Percentiles rank a stretch among this genome's conserved stretches.
phyloP scores from a whole-genome alignment of 768 basidiomycete genomes.

The Suillus occidentalis region DNA sequence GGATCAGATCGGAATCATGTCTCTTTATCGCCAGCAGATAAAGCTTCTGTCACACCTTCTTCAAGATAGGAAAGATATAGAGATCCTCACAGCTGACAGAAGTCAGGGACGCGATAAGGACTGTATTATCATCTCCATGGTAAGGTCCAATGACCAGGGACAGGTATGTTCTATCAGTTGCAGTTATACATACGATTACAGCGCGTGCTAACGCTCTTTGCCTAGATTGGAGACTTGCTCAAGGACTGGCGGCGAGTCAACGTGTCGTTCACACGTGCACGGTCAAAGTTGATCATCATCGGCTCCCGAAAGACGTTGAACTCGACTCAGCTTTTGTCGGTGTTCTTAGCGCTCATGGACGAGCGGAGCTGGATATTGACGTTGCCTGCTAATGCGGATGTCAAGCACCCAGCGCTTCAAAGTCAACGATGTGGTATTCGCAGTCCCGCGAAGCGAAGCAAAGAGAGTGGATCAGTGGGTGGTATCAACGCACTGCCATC shows the following conservation, averaged over 20 bases:
- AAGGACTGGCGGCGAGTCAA: slow-evolving; percentile 97
- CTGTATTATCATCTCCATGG: slow-evolving; percentile 90
- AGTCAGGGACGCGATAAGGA: slow-evolving; percentile 97
- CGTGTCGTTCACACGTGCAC: slow-evolving; percentile 93
- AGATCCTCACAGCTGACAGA: slow-evolving; percentile 89
- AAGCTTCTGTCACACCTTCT: slow-evolving; percentile 79
- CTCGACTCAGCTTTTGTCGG: slow-evolving; percentile 55
- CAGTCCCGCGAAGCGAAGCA: slow-evolving; percentile 11
- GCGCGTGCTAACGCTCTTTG: not conserved
- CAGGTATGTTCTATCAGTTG: slow-evolving; percentile 49
- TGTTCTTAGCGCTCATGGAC: slow-evolving; percentile 81
- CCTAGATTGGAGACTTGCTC: slow-evolving; percentile 85
- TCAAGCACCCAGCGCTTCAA: slow-evolving; percentile 42
- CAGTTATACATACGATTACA: no score
- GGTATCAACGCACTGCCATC: slow-evolving; percentile 20
- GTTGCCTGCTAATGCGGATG: slow-evolving; percentile 56
- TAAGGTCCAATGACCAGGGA: slow-evolving; percentile 79
- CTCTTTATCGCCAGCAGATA: slow-evolving; percentile 93
- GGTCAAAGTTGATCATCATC: slow-evolving; percentile 86
- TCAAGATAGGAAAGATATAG: slow-evolving; percentile 54
- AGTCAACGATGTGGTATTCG: slow-evolving; percentile 21
- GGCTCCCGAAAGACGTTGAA: slow-evolving; percentile 82
- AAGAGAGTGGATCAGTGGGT: slow-evolving; percentile 7
- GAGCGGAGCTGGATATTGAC: slow-evolving; percentile 66
- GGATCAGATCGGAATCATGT: slow-evolving; percentile 82